Evolutionary conservation across 805 yeast species (phyloP).

Genomic region (Ogataea nakhonphanomensis): DNA sequence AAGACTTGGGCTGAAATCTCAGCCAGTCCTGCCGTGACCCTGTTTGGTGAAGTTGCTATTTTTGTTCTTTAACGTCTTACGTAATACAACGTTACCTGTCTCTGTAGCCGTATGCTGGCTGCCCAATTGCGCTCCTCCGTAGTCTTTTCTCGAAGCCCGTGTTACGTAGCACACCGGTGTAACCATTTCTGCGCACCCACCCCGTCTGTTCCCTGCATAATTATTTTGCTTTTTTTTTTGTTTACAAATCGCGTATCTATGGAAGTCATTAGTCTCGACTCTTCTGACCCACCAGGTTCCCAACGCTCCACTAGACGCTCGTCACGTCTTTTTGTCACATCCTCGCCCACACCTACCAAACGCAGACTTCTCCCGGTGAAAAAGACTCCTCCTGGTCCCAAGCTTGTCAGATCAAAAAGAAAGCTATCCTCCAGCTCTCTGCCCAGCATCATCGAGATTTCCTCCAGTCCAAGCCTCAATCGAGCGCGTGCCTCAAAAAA

Average conservation of each 20-base stretch:
- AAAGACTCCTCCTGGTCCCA: constrained; percentile 2
- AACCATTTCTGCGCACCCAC: not conserved
- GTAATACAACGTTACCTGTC: not conserved
- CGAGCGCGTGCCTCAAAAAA: too few relatives aligned
- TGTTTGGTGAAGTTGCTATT: not conserved
- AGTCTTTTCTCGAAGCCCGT: too few relatives aligned
- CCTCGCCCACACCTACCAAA: constrained; percentile 1
- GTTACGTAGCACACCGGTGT: too few relatives aligned
- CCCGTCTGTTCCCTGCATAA: not conserved
- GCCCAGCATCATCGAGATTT: constrained; percentile 9
- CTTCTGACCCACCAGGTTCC: constrained; percentile 3
- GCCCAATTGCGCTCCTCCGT: too few relatives aligned
- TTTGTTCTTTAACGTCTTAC: too few relatives aligned
- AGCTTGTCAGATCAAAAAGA: constrained; percentile 2
- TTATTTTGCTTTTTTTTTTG: not conserved
- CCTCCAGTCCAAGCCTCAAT: constrained; percentile 3
- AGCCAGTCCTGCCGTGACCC: too few relatives aligned
- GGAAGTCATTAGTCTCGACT: constrained; percentile 8
- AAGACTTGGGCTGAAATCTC: not conserved
- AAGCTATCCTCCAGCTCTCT: constrained; percentile 4
- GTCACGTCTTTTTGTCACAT: constrained; percentile 4
- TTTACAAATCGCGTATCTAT: constrained; percentile 1
- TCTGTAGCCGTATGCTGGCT: not conserved
- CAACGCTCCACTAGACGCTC: not conserved
- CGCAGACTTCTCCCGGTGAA: constrained; percentile 2